A percentile compares a stretch with the other conserved stretches of the same genome.
Evolutionary conservation across 2,329 filamentous ascomycete genomes (phyloP).

Genomic region (Paraphaeosphaeria minitans): DNA sequence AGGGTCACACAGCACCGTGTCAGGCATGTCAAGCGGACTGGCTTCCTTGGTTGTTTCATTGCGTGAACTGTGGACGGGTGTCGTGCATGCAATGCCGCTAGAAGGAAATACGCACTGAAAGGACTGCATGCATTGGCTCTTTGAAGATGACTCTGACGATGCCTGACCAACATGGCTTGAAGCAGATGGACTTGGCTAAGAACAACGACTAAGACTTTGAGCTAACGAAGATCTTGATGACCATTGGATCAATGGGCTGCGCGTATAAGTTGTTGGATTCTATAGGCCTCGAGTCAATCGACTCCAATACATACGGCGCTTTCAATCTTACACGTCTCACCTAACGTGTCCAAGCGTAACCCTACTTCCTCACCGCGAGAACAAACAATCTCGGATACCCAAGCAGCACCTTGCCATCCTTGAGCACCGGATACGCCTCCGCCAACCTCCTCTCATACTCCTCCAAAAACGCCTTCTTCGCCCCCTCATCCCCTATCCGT

Average conservation of each 20-base stretch:
- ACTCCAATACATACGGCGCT: neutral
- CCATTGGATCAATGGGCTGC: neutral
- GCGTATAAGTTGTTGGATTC: neutral
- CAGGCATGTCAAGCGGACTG: neutral
- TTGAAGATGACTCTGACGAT: too few species aligned
- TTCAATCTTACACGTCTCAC: neutral
- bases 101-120: too few species aligned
- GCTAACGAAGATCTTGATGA: neutral
- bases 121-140: too few species aligned
- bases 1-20: neutral
- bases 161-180: too few species aligned
- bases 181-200: neutral
- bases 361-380: constrained; percentile 46
- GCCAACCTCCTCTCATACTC: constrained; percentile 55
- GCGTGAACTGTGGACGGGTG: neutral
- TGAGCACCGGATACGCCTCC: constrained; percentile 50
- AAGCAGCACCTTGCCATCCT: constrained; percentile 61
- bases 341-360: neutral
- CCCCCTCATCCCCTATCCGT: constrained; percentile 48
- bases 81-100: neutral
- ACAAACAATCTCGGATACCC: constrained; percentile 63
- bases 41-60: neutral
- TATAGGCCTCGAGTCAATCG: neutral
- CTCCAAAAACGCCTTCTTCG: constrained; percentile 51
- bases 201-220: neutral